Conservation (phyloP, 805 yeast species). For the Cyberlindnera nakhonratchasimensis region DNA sequence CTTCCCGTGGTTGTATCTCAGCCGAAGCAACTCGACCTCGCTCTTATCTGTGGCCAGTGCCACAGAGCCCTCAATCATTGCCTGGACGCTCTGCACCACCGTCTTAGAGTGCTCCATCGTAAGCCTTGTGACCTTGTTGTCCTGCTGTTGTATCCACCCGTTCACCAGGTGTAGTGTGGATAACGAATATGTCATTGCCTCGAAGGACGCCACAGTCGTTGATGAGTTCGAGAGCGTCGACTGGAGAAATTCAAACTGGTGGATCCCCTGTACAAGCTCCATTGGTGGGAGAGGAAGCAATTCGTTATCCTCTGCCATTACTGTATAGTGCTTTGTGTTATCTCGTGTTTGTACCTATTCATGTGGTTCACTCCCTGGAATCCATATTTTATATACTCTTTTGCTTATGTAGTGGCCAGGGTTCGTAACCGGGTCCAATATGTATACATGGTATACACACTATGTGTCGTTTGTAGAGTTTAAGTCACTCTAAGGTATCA, state of each 20-base stretch:
- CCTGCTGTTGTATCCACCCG: slow-evolving; percentile 12
- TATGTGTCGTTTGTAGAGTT: too few relatives aligned
- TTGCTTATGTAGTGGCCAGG: too few relatives aligned
- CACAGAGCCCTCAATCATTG: slow-evolving; percentile 3
- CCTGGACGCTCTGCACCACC: neutral
- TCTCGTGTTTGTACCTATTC: too few relatives aligned
- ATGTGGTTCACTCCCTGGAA: too few relatives aligned
- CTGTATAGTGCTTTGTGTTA: too few relatives aligned
- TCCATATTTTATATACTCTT: too few relatives aligned
- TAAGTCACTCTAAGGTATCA: too few relatives aligned
- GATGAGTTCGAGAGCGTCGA: neutral
- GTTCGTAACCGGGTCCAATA: too few relatives aligned
- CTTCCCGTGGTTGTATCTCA: slow-evolving; percentile 4
- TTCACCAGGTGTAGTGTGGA: slow-evolving; percentile 9
- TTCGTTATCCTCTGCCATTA: neutral
- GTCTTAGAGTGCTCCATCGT: neutral
- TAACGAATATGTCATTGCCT: slow-evolving; percentile 6
- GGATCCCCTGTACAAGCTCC: slow-evolving; percentile 5
- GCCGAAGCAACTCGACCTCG: slow-evolving; percentile 7
- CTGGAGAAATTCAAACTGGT: slow-evolving; percentile 14
- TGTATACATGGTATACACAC: too few relatives aligned
- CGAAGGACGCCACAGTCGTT: slow-evolving; percentile 1
- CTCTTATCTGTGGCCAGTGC: neutral
- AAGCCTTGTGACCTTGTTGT: neutral
- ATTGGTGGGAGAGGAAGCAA: slow-evolving; percentile 12